phyloP scores from a whole-genome alignment of 306 rosid genomes.

The Fragaria ananassa region DNA sequence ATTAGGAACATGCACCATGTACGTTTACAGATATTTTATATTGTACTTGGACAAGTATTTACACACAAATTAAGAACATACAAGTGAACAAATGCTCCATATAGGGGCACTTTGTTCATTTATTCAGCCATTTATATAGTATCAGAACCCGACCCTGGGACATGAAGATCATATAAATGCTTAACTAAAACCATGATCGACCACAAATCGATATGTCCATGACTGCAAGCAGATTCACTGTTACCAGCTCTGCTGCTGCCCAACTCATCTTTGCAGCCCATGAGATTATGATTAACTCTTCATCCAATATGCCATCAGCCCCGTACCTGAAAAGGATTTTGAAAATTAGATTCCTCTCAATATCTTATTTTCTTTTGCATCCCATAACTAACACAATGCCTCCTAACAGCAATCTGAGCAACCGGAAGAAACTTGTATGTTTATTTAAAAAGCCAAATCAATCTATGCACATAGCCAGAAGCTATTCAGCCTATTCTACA shows the following conservation, averaged over 20 bases:
- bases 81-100: too few species aligned
- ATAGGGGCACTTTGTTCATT: too few species aligned
- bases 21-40: not conserved
- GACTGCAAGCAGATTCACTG: not conserved
- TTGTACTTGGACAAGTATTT: not conserved
- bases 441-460: too few species aligned
- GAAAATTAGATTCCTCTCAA: not conserved
- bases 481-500: not conserved
- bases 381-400: not conserved
- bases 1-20: not conserved
- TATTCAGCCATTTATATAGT: too few species aligned
- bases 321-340: not conserved
- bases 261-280: not conserved
- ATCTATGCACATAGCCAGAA: not conserved
- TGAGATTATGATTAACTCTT: not conserved
- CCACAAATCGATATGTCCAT: not conserved
- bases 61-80: not conserved
- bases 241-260: not conserved
- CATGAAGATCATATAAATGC: too few species aligned
- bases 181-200: too few species aligned
- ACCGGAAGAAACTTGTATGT: too few species aligned
- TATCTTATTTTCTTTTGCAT: not conserved
- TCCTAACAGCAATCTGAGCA: not conserved
- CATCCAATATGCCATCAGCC: not conserved
- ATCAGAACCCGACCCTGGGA: too few species aligned